Evolutionary conservation across 495 filamentous ascomycete species (phyloP), one percentile per base, ranked within the genome.

Genomic region (Patellaria atrata): DNA sequence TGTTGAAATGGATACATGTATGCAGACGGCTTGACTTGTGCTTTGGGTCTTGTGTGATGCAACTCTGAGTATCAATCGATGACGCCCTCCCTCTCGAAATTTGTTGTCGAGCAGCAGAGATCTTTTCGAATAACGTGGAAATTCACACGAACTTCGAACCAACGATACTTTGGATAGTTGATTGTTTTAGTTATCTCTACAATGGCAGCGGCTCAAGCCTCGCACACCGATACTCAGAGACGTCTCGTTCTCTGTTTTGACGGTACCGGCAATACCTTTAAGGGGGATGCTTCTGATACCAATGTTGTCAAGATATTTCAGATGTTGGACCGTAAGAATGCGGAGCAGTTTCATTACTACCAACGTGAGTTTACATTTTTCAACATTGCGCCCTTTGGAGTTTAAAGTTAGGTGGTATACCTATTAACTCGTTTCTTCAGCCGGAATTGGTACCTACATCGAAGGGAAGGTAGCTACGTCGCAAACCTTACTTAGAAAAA

Each of bases 241-340:
- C 35, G 44, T 4, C 35, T 53, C 31, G 44, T 60, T 9, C 42
- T 60, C 14, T 60, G 57, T 33, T 60, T 60, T 36, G 57, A 60
- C 40, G 57, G 57, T 18, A 60, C 57, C 4, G 55, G 53, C 6
- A 57, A 60, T 18, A 45, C 40, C 8, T 58, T 55, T 25, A 32
- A 35, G 0, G 51, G 43, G 1, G 48, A 53, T 27, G 30, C 38
- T 7, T 23, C 27, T 0, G 53, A 57, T 27, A 56, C 55, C 20
- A 60, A 60, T 22, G 51, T 58, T 21, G 44, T 60, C 9, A 60
- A 60, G 37, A 44, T 60, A 3, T 55, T 50, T 18, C 34, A 44
- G 4, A 45, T 53, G 40, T 33, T 56, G 5, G 49, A 59, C 23
- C 41, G 56, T 4, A 43, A 21, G 11, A 35, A 41, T 23, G 16